phyloP scores from a whole-genome alignment of 2,329 filamentous ascomycete species.

The Aspergillus sp. region DNA sequence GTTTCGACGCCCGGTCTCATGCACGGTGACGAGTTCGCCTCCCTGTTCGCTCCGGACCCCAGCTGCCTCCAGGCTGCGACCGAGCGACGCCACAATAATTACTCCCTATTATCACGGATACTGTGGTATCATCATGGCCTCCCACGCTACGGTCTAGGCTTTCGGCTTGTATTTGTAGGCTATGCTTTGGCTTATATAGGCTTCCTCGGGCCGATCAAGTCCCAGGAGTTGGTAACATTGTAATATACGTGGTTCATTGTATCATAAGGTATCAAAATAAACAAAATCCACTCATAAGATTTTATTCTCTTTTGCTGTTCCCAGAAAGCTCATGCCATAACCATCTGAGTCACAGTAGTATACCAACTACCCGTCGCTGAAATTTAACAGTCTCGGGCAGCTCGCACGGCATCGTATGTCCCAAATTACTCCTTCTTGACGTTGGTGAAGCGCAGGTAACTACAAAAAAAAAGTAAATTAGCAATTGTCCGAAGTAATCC shows the following conservation, averaged over 20 bases:
- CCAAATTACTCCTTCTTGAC: slow-evolving; percentile 33
- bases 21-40: slow-evolving; percentile 9
- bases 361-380: neutral
- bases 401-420: neutral
- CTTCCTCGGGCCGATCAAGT: neutral
- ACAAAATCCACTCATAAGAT: slow-evolving; percentile 5
- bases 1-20: neutral
- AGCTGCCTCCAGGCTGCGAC: neutral
- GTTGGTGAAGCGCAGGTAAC: slow-evolving; percentile 39
- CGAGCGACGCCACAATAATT: neutral
- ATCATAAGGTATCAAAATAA: slow-evolving; percentile 12
- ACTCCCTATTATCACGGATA: neutral
- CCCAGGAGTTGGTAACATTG: neutral
- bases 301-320: slow-evolving; percentile 5
- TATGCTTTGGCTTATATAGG: neutral
- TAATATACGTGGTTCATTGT: slow-evolving; percentile 5
- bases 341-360: neutral
- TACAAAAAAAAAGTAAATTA: slow-evolving; percentile 10
- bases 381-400: neutral
- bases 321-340: slow-evolving; percentile 5
- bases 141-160: neutral
- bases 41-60: neutral
- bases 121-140: neutral
- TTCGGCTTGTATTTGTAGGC: neutral
- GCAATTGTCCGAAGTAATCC: neutral